Evolutionary conservation across 75 land plant genomes (phyloP).

Genomic region (Ceratopteris richardii): DNA sequence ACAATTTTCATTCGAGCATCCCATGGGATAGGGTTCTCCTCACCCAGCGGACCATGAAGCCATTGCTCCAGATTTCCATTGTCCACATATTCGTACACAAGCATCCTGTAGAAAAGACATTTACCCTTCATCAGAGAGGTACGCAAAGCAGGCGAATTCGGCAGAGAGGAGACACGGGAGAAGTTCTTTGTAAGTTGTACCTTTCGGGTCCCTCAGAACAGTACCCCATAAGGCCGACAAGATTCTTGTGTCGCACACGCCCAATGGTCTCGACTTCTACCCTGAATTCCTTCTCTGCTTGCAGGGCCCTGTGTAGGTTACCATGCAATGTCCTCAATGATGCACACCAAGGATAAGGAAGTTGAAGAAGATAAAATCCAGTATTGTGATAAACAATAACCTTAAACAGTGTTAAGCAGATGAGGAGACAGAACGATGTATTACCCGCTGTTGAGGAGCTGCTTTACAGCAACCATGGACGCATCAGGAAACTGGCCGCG

Average conservation of each 20-base stretch:
- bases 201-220: conserved; percentile 96
- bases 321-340: too few species aligned
- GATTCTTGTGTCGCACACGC: conserved; percentile 87
- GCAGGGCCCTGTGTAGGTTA: too few species aligned
- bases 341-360: conserved; percentile 19
- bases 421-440: background rate
- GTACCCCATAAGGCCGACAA: conserved; percentile 80
- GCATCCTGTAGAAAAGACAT: too few species aligned
- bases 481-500: conserved; percentile 44
- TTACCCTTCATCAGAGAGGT: too few species aligned
- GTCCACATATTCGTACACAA: conserved; percentile 90
- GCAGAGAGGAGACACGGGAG: too few species aligned
- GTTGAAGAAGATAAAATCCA: background rate
- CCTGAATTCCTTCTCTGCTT: conserved; percentile 93
- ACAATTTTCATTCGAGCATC: conserved; percentile 81
- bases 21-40: conserved; percentile 67
- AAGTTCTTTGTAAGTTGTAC: conserved; percentile 19
- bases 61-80: conserved; percentile 97
- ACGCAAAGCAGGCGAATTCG: too few species aligned
- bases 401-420: background rate
- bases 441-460: conserved; percentile 56
- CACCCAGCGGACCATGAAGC: conserved; percentile 90
- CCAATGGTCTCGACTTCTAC: conserved; percentile 99
- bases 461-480: conserved; percentile 54
- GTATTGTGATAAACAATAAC: background rate